Percentiles rank a stretch among this genome's conserved stretches.
Conservation (phyloP, 129 eudicot species). For the Lactuca sativa region DNA sequence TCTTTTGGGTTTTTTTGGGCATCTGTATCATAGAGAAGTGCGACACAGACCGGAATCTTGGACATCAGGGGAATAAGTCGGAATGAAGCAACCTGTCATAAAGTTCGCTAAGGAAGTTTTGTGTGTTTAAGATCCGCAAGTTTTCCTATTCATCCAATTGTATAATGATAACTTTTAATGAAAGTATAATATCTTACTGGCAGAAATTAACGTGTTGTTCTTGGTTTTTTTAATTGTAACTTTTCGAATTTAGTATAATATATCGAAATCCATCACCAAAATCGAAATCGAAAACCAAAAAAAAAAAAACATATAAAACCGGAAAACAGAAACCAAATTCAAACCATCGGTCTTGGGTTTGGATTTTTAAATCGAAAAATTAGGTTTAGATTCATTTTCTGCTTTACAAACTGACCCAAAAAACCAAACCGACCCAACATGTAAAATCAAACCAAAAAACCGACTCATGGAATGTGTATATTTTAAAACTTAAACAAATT, state of each 20-base stretch:
- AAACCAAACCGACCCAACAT: too few relatives aligned
- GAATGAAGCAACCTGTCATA: neutral
- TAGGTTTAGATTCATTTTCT: too few relatives aligned
- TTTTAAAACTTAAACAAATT: too few relatives aligned
- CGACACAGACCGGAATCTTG: constrained; percentile 8
- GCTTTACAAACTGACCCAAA: too few relatives aligned
- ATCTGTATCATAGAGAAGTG: constrained; percentile 9
- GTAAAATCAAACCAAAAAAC: too few relatives aligned
- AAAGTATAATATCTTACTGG: neutral
- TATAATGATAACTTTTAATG: neutral
- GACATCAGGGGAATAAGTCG: neutral
- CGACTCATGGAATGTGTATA: too few relatives aligned
- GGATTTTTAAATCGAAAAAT: too few relatives aligned
- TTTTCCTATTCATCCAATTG: constrained; percentile 4
- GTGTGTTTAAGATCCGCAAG: constrained; percentile 13
- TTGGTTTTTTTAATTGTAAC: neutral
- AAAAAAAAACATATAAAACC: too few relatives aligned
- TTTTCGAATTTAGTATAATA: neutral
- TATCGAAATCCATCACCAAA: neutral
- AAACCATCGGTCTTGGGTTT: too few relatives aligned
- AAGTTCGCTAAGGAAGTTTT: constrained; percentile 14
- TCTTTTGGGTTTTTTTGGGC: constrained; percentile 21
- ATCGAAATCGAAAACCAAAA: too few relatives aligned
- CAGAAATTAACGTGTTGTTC: neutral
- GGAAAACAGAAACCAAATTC: too few relatives aligned